Evolutionary conservation across 1,284 basidiomycete species (phyloP).

Genomic region (Trametes sp.): DNA sequence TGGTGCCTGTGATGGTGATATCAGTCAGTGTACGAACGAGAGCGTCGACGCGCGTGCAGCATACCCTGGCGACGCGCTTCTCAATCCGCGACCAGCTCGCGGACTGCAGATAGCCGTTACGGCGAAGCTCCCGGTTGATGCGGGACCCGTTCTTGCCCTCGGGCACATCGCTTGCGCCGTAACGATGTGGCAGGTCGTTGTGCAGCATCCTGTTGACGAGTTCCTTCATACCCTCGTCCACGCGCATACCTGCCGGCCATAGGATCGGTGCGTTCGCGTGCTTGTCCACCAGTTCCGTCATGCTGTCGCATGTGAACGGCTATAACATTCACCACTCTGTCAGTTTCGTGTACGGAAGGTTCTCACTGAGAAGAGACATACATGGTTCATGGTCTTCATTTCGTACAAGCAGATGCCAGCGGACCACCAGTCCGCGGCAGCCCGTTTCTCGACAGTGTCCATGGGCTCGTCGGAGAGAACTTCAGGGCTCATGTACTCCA

Average conservation of each 20-base stretch:
- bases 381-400: conserved; percentile 69
- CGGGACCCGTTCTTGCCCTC: conserved; percentile 28
- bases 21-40: not conserved
- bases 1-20: conserved; percentile 12
- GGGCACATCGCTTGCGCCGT: conserved; percentile 12
- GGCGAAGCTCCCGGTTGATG: conserved; percentile 31
- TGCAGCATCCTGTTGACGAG: conserved; percentile 16
- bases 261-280: not conserved
- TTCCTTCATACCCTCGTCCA: conserved; percentile 18
- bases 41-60: conserved; percentile 46
- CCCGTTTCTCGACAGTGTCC: conserved; percentile 47
- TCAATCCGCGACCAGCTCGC: conserved; percentile 23
- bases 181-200: conserved; percentile 36
- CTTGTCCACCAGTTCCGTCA: not conserved
- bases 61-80: conserved; percentile 20
- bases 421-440: conserved; percentile 73
- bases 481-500: conserved; percentile 17
- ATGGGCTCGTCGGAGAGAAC: conserved; percentile 25
- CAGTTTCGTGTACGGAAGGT: no score
- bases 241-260: not conserved
- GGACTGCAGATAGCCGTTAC: conserved; percentile 36
- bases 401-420: conserved; percentile 80
- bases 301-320: conserved; percentile 5
- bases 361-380: conserved; percentile 32
- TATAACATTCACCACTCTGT: not conserved